Evolutionary conservation across 805 yeast species (phyloP), one percentile per base, ranked within the genome.

Genomic region (Candida saitoana): DNA sequence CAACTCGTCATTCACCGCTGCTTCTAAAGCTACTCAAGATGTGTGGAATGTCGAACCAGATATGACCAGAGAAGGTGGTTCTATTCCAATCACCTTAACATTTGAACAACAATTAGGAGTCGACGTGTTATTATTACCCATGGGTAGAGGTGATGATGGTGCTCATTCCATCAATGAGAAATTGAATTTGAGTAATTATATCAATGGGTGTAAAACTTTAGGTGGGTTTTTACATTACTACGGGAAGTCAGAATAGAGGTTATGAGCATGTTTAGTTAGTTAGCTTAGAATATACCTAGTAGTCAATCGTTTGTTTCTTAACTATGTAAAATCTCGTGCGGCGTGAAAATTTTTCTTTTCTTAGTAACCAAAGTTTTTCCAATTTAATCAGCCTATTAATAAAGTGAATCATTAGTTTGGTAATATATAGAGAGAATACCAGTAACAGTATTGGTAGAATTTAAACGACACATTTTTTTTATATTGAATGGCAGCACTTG

Each of bases 91-190:
- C 63, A 91, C 99, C 17, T 68, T 93, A 52, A 84, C 96, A 27
- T 93, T 93, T 68, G 96, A 93, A 72, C 76, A 89, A 56, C 82
- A 80, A 60, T 76, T 93, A 57, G 82, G 86, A 55, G 86, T 95
- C 18, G 82, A 82, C 49, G 98, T 90, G 25, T 73, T 93, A 49
- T 74, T 93, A 57, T 78, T 93, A 55, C 99, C 99, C 49, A 86
- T 93, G 85, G 99, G 99, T 50, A 84, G 95, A 69, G 99, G 99
- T 52, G 97, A 93, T 63, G 99, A 93, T 60, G 99, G 99, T 55
- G 99, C 99, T 36, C 99, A 93, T 65, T 88, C 96, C 17, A 89
- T 93, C 57, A 93, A 93, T 62, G 99, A 93, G 71, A 93, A 93
- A 73, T 70, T 93, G 55, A 86, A 95, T 62, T 73, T 89, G 40